Evolutionary conservation across 108 stramenopile genomes (phyloP), one percentile per base, ranked within the genome.

Genomic region (Nitzschia putrida): DNA sequence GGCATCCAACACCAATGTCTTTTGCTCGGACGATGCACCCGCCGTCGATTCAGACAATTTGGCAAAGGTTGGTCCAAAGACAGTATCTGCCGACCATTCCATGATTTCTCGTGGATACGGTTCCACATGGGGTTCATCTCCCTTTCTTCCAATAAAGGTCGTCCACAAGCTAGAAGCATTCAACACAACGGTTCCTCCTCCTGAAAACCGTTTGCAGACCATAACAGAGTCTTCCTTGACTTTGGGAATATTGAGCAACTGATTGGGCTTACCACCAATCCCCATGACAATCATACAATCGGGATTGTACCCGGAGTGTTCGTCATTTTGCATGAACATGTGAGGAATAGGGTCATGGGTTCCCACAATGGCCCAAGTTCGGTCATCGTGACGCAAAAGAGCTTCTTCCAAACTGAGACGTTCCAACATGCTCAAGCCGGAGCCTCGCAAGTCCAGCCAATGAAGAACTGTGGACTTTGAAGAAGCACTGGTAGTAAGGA

Each of bases 121-220:
- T 38, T 68, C 74, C 6, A 90, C 82, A 54, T 51, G 60, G 10
- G 69, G 64, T 66, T 76, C 63, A 58, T 69, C 23, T 20, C 51
- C 23, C 25, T 49, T 86, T 37, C 91, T 77, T 9, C 91, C 82
- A 68, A 97, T 94, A 25, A 93, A 73, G 29, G 91, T 90, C 7
- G 89, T 88, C 80, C 90, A 91, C 9, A 97, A 63, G 2, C 88
- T 90, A 53, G 77, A 77, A 25, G 79, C 76, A 80, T 96, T 94
- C 54, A 97, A 79, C 0, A 98, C 91, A 3, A 98, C 97, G 11
- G 96, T 98, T 16, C 97, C 97, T 9, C 96, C 97, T 37, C 97
- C 97, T 9, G 90, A 91, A 80, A 95, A 98, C 53, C 97, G 78
- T 64, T 89, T 91, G 25, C 95, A 44, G 11, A 93, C 79, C 44